Evolutionary conservation across 176 grass and related monocot species (phyloP).

Genomic region (Musa itinerans): DNA sequence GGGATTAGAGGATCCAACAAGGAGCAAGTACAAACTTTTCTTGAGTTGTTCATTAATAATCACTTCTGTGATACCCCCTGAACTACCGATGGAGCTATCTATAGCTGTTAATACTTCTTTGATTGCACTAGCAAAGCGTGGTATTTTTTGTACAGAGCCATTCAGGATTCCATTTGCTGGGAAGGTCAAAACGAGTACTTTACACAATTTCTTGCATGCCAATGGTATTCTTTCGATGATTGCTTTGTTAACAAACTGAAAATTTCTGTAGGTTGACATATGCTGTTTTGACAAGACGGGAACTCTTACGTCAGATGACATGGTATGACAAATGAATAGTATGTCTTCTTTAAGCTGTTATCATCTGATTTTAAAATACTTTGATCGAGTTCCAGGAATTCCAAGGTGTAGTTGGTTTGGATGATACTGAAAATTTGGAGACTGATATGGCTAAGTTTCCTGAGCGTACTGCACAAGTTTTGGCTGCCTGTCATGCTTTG

Average conservation of each 20-base stretch:
- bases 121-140: constrained; percentile 86
- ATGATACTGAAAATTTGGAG: constrained; percentile 52
- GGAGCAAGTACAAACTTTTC: constrained; percentile 96
- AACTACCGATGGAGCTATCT: constrained; percentile 96
- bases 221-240: constrained; percentile 16
- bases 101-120: constrained; percentile 99
- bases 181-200: constrained; percentile 56
- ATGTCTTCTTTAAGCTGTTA: not conserved
- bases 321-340: constrained; percentile 43
- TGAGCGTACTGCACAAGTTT: constrained; percentile 53
- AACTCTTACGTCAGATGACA: constrained; percentile 96
- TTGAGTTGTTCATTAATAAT: constrained; percentile 98
- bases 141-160: constrained; percentile 98
- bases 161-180: constrained; percentile 99
- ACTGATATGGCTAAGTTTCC: constrained; percentile 74
- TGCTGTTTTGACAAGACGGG: constrained; percentile 99
- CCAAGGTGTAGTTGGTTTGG: constrained; percentile 90
- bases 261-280: constrained; percentile 78
- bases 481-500: constrained; percentile 88
- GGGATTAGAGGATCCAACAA: constrained; percentile 96
- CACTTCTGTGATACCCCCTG: constrained; percentile 98
- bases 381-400: constrained; percentile 68
- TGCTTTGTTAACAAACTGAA: constrained; percentile 24
- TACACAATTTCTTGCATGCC: constrained; percentile 3
- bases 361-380: not conserved